Base-by-base conservation (phyloP, 2,329 filamentous ascomycete genomes). In the Calonectria honghensis region DNA sequence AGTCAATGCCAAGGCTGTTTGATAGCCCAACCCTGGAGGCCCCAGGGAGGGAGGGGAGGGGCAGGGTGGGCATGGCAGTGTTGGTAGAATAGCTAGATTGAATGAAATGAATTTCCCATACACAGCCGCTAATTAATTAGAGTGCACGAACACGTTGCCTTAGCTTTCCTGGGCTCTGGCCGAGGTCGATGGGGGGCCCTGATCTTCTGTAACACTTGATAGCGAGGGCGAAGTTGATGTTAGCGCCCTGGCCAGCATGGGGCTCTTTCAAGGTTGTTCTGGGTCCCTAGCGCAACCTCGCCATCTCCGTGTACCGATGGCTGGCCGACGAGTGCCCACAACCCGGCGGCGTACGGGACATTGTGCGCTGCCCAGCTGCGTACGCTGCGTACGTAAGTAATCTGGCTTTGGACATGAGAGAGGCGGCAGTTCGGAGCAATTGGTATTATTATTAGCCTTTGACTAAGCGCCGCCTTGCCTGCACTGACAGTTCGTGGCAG, bases 71-170 rank as follows among this genome's bases (percentile, higher is more conserved):
- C 32, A 61, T 32, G 35, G 37, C 37, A 39, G 57, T 63, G 57
- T 41, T 63, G 57, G 57, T 37, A 63, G 35, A 41, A 41, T 24
- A 63, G 35, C 57, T 13, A 41, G 35, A 63, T 29, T 41, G 57
- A 41, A 41, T 63, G 32, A 63, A 63, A 63, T 63, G 57, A 63
- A 39, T 11, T 27, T 63, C 27, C n/a, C 24, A 29, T 63, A n/a
- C 41, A 65, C 39, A 50, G 61, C 41, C 61, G 61, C 61, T 65
- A 65, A 65, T 65, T 39, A 65, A 65, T 65, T 65, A 65, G 61
- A 65, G 61, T 65, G 61, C 41, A 50, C 39, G 57, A 63, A 63
- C 57, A 63, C 57, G 57, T 63, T 63, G 20, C 61, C 61, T 65
- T 65, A 50, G 61, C 61, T 65, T 32, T 32, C 16, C 18, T 65